Evolutionary conservation across 371 early-diverging fungal genomes (phyloP).

Genomic region (Haplosporangium sp.): DNA sequence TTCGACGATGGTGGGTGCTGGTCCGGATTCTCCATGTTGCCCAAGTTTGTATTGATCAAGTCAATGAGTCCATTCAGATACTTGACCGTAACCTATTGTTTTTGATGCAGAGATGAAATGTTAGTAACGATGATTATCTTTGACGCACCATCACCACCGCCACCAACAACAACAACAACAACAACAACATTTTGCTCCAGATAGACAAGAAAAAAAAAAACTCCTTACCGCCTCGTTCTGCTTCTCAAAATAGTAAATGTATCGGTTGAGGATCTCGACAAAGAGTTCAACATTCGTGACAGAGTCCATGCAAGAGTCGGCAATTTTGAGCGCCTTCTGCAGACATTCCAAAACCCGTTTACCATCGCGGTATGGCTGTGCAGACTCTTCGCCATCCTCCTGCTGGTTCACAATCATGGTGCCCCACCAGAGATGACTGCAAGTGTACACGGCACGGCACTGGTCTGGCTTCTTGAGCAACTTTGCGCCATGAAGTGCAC

Average conservation of each 20-base stretch:
- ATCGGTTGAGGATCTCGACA: constrained; percentile 91
- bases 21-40: constrained; percentile 74
- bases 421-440: constrained; percentile 91
- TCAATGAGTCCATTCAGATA: constrained; percentile 92
- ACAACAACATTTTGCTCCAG: neutral
- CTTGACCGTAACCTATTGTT: constrained; percentile 76
- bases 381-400: constrained; percentile 49
- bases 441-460: constrained; percentile 82
- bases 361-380: constrained; percentile 76
- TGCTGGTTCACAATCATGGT: constrained; percentile 58
- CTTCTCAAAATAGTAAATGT: constrained; percentile 88
- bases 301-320: constrained; percentile 90
- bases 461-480: constrained; percentile 94
- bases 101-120: too few relatives aligned
- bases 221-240: constrained; percentile 78
- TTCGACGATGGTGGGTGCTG: constrained; percentile 71
- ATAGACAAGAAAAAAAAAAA: neutral
- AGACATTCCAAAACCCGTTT: constrained; percentile 86
- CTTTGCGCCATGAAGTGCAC: constrained; percentile 86
- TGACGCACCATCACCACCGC: too few relatives aligned
- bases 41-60: constrained; percentile 80
- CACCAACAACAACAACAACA: neutral
- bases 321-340: constrained; percentile 90
- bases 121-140: too few relatives aligned
- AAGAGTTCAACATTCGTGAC: constrained; percentile 86